Evolutionary conservation across 441 rosid species (phyloP).

Genomic region (Raphanus hybrid): DNA sequence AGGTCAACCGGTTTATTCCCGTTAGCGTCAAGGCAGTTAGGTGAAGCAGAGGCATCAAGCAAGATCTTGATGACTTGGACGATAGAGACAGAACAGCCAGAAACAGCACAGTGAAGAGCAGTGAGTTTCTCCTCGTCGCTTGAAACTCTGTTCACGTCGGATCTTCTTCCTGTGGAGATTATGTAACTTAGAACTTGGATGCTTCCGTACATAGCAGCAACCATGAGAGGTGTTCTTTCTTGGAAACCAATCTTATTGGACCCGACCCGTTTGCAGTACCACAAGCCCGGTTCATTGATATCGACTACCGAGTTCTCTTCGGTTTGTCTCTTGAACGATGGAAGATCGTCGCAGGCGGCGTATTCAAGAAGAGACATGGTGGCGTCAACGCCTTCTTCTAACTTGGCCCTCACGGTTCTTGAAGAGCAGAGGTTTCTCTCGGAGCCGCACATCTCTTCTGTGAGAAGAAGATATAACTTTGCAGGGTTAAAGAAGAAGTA

Average conservation of each 20-base stretch:
- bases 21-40: background rate
- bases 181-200: background rate
- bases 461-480: conserved; percentile 27
- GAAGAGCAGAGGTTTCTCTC: background rate
- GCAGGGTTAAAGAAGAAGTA: background rate
- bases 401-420: background rate
- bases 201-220: background rate
- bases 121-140: background rate
- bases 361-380: background rate
- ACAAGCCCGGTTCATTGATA: background rate
- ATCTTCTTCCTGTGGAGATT: background rate
- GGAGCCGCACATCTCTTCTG: background rate
- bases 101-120: background rate
- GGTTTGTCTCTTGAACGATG: background rate
- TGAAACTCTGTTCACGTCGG: background rate
- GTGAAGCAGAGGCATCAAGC: background rate
- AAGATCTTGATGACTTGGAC: background rate
- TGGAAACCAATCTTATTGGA: background rate
- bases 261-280: background rate
- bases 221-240: conserved; percentile 2
- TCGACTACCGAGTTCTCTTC: background rate
- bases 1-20: background rate
- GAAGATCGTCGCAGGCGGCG: background rate
- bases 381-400: background rate
- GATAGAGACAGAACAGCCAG: background rate